A percentile compares a stretch with the other conserved stretches of the same genome.
Conservation (phyloP, 352 stramenopile genomes). For the Pseudoperonospora humuli region DNA sequence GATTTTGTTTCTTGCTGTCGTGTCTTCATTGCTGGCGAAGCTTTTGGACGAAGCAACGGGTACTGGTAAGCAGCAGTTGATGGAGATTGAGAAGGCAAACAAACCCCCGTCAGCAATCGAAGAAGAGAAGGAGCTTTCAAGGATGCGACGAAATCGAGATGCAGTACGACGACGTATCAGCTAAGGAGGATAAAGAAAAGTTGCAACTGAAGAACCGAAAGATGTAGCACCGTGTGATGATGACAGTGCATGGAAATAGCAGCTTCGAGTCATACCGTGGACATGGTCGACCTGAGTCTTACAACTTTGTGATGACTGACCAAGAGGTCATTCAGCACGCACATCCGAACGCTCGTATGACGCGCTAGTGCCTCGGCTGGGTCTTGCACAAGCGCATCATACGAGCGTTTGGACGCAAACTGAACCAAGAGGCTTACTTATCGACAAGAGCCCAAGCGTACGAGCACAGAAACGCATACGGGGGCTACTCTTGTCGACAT, state of each 20-base stretch:
- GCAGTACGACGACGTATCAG: not conserved
- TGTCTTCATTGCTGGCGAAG: constrained; percentile 10
- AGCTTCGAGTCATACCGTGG: constrained; percentile 49
- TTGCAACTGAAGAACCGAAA: constrained; percentile 4
- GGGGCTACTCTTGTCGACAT: constrained; percentile 43
- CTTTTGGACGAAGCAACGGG: not conserved
- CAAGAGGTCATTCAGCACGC: no score
- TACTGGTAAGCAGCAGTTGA: not conserved
- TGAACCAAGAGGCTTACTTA: constrained; percentile 27
- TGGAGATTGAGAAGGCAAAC: not conserved
- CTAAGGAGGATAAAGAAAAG: not conserved
- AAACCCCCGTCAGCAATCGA: not conserved
- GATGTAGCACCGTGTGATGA: no score
- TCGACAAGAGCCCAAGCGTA: constrained; percentile 37
- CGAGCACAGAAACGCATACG: constrained; percentile 27
- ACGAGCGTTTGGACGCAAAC: no score
- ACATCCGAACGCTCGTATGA: no score
- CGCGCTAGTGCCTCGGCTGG: no score
- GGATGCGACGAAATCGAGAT: not conserved
- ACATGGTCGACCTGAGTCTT: constrained; percentile 23
- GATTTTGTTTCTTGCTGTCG: constrained; percentile 5
- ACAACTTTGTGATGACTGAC: no score
- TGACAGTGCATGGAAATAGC: constrained; percentile 27
- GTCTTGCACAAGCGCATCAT: no score
- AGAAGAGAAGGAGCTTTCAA: not conserved